Evolutionary conservation across 164 flowering plant genomes (phyloP), one percentile per base, ranked within the genome.

Genomic region (Tetracentron sinense): DNA sequence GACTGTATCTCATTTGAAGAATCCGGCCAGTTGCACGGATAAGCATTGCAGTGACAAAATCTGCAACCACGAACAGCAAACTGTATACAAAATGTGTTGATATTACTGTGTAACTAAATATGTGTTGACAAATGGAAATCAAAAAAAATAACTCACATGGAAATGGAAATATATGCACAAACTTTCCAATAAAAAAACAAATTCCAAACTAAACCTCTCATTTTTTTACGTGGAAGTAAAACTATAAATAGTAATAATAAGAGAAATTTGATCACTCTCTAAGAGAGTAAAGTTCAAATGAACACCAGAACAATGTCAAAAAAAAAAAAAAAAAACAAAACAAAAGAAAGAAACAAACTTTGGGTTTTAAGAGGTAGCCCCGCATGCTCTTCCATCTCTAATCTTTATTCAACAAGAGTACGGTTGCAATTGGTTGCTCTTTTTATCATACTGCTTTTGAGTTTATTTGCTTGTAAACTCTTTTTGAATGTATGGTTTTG

Each of bases 1-100:
- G 69, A 42, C 42, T 29, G 68, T 82, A 80, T 35, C 84, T 73
- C 54, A 31, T 51, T 66, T 78, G 85, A 73, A 94, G 90, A 49
- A 56, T 72, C 57, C 61, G 71, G 28, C 96, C 98, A 73, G 64
- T 83, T 54, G 78, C 83, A 62, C 93, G 90, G 55, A 94, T 77
- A 56, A 94, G 96, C 78, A 91, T 49, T 58, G 97, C 96, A 70
- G 86, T 65, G 59, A 81, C n/a, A 64, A 86, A 72, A 83, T 94
- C 98, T 82, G 91, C 97, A 79, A 85, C 42, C 75, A 89, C 86
- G 83, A 87, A 88, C 74, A 86, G 60, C 73, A 91, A 82, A 79
- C 97, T 94, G 82, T 76, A 80, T 79, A 82, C 90, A 79, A 79
- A 77, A 72, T 64, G 65, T 54, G 77, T 74, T 74, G 79, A 69